These are phyloP conservation scores for Lathyrus aphaca DNA, from an alignment of 306 rosid genomes.

Conservation along the genomic window DNA sequence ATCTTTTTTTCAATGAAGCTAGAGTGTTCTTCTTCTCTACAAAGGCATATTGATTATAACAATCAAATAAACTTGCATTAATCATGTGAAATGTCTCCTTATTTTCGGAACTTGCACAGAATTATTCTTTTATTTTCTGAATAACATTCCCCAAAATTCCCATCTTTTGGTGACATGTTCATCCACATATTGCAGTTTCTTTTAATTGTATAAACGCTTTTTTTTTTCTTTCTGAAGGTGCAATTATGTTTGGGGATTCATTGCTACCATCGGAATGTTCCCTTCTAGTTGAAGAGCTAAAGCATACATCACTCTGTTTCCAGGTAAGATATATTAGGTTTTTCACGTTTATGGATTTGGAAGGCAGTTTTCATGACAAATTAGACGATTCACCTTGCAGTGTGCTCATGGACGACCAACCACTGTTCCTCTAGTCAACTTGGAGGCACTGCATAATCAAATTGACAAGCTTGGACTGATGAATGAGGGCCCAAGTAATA, in stretches of 20 bases:
- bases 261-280: slow-evolving; percentile 93
- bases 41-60: background rate
- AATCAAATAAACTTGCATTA: background rate
- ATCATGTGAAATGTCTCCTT: background rate
- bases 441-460: slow-evolving; percentile 86
- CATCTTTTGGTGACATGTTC: background rate
- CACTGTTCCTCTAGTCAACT: slow-evolving; percentile 76
- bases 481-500: slow-evolving; percentile 41
- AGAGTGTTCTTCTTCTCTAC: slow-evolving; percentile 14
- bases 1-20: slow-evolving; percentile 14
- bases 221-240: slow-evolving; percentile 61
- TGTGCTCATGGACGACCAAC: slow-evolving; percentile 99
- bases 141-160: background rate
- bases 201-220: slow-evolving; percentile 26
- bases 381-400: slow-evolving; percentile 46
- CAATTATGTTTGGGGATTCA: slow-evolving; percentile 96
- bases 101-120: background rate
- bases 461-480: slow-evolving; percentile 56
- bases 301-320: slow-evolving; percentile 82
- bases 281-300: slow-evolving; percentile 88
- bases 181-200: slow-evolving; percentile 19
- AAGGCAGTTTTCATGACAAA: slow-evolving; percentile 26
- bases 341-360: background rate
- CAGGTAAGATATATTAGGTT: slow-evolving; percentile 57
- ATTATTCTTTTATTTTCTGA: slow-evolving; percentile 19